Base-by-base conservation (phyloP, 371 early-diverging fungal genomes). In the Lichtheimia ramosa region DNA sequence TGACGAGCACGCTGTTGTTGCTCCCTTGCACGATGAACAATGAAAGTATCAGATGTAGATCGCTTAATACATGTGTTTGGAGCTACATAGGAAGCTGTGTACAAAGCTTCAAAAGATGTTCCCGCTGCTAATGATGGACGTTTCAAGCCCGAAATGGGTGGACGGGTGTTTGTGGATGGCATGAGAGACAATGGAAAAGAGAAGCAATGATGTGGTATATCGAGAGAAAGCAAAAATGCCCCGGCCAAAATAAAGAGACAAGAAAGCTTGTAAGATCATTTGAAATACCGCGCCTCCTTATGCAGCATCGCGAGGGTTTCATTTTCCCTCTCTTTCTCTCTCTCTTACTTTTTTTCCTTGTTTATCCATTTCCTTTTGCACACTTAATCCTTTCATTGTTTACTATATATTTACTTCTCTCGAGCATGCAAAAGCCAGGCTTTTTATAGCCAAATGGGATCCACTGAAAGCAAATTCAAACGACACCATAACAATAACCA, bases 1-100 rank as follows among this genome's bases (percentile, higher is more conserved):
- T 51, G 28, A 18, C 50, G 18, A 13, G 21, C 51, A 5, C 56
- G 55, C 15, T 51, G 51, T 25, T 51, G 55, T 6, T 20, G 54
- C 43, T 55, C 55, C 24, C 56, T 43, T 3, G 25, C 20, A 21
- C 62, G 55, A 23, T 62, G 40, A 25, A 49, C 43, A 14, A 62
- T 34, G 24, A 62, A 62, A 14, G 62, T 62, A 56, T 62, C 62
- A 8, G 62, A 62, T 13, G 62, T 51, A 14, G 56, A 62, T 1
- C 56, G 56, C 20, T 56, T 54, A 3, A 62, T 49, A 3, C 49
- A 55, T 16, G 28, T 25, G 24, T 51, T 51, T 12, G 56, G 56
- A 5, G 55, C 49, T 8, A 62, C 13, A 25, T 62, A 62, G 1
- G 62, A 62, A 21, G 62, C 49, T 1, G 62, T 62, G 20, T 62